Evolutionary conservation across 495 filamentous ascomycete genomes (phyloP).

Genomic region (Hyaloscypha hepaticicola): DNA sequence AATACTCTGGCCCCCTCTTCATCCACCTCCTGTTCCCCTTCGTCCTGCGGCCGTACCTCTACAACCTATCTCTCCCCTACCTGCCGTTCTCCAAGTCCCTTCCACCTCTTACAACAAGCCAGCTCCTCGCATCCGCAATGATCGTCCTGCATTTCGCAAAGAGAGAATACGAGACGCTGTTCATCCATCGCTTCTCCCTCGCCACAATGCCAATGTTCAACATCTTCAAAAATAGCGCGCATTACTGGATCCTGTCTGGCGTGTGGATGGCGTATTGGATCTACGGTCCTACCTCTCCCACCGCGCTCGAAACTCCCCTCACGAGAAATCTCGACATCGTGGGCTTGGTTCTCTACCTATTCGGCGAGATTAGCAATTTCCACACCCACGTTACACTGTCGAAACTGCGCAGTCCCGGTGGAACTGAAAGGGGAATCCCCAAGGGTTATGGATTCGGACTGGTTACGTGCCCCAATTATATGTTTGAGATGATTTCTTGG

Average conservation of each 20-base stretch:
- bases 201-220: constrained; percentile 75
- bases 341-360: constrained; percentile 66
- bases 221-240: constrained; percentile 77
- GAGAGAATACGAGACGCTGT: constrained; percentile 91
- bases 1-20: constrained; percentile 92
- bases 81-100: constrained; percentile 62
- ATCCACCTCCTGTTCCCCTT: constrained; percentile 71
- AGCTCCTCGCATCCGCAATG: constrained; percentile 61
- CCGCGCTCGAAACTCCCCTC: constrained; percentile 40
- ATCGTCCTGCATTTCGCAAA: constrained; percentile 86
- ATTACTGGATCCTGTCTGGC: constrained; percentile 80
- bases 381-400: constrained; percentile 74
- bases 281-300: constrained; percentile 68
- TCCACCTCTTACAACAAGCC: constrained; percentile 35
- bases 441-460: constrained; percentile 77
- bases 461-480: constrained; percentile 96
- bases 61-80: constrained; percentile 36
- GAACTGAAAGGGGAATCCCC: constrained; percentile 84
- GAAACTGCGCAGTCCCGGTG: constrained; percentile 71
- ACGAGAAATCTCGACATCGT: constrained; percentile 51
- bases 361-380: constrained; percentile 78
- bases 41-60: constrained; percentile 71
- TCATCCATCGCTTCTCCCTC: constrained; percentile 91
- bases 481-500: constrained; percentile 90
- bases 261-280: constrained; percentile 81